Conservation (phyloP, 2,329 filamentous ascomycete genomes). For the Septoria petroselini region DNA sequence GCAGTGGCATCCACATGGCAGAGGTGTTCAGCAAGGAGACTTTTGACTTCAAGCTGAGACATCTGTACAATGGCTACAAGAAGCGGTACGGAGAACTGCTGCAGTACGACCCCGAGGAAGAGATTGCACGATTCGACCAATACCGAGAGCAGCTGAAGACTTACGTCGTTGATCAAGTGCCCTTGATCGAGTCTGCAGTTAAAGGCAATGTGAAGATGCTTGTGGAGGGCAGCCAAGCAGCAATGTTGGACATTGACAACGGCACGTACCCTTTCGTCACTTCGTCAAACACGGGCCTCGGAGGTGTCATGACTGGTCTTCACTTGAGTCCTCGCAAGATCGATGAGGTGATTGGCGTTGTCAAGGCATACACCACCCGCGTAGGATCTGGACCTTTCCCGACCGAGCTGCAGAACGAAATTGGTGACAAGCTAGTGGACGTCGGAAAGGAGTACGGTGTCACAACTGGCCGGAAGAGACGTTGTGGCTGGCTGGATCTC, state of each 20-base stretch:
- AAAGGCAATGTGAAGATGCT: conserved; percentile 58
- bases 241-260: conserved; percentile 66
- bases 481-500: conserved; percentile 65
- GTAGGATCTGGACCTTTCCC: conserved; percentile 62
- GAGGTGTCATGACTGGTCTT: conserved; percentile 62
- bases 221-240: conserved; percentile 65
- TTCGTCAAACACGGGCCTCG: conserved; percentile 58
- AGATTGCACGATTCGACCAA: conserved; percentile 60
- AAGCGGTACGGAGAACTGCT: conserved; percentile 67
- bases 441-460: conserved; percentile 57
- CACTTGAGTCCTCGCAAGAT: conserved; percentile 60
- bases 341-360: conserved; percentile 61
- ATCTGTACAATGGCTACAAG: conserved; percentile 61
- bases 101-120: conserved; percentile 66
- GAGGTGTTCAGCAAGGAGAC: conserved; percentile 65
- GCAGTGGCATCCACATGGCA: conserved; percentile 63
- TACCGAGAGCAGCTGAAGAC: conserved; percentile 57
- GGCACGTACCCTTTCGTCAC: conserved; percentile 62
- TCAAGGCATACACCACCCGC: conserved; percentile 64
- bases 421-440: conserved; percentile 56
- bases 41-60: conserved; percentile 65
- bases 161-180: conserved; percentile 65
- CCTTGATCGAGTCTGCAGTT: conserved; percentile 62
- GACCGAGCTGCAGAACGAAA: conserved; percentile 60
- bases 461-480: conserved; percentile 58